These are phyloP conservation scores for Exutisphaerella laricina DNA, from an alignment of 2,329 filamentous ascomycete species.

Conservation along the genomic window DNA sequence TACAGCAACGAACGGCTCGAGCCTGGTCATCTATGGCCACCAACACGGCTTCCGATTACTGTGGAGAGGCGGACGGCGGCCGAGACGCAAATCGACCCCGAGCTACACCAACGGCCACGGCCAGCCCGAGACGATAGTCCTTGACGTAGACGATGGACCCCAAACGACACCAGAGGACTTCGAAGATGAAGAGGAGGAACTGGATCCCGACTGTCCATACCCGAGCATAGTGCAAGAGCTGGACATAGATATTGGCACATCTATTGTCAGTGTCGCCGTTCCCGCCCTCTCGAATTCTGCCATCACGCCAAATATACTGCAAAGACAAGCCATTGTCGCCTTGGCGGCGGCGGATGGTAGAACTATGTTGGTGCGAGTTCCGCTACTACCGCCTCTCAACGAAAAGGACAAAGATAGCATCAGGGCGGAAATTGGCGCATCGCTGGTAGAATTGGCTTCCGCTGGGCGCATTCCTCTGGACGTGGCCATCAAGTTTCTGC, in stretches of 20 bases:
- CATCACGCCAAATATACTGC: slow-evolving; percentile 18
- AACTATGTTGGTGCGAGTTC: slow-evolving; percentile 51
- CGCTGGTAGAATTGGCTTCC: slow-evolving; percentile 9
- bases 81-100: slow-evolving; percentile 7
- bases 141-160: slow-evolving; percentile 53
- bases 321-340: slow-evolving; percentile 44
- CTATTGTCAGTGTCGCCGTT: slow-evolving; percentile 50
- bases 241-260: slow-evolving; percentile 50
- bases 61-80: slow-evolving; percentile 53
- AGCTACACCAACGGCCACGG: slow-evolving; percentile 15
- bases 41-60: slow-evolving; percentile 53
- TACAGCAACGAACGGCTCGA: slow-evolving; percentile 56
- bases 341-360: slow-evolving; percentile 53
- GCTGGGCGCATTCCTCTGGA: slow-evolving; percentile 7
- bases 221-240: slow-evolving; percentile 50
- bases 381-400: slow-evolving; percentile 45
- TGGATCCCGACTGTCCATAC: slow-evolving; percentile 53
- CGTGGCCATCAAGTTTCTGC: slow-evolving; percentile 18
- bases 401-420: slow-evolving; percentile 19
- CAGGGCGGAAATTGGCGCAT: slow-evolving; percentile 10
- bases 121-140: slow-evolving; percentile 49
- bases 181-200: slow-evolving; percentile 52
- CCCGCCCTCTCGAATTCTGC: slow-evolving; percentile 34
- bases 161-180: slow-evolving; percentile 38
- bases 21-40: slow-evolving; percentile 56